phyloP scores from a whole-genome alignment of 2,329 filamentous ascomycete genomes.

The Colletotrichum sp. region DNA sequence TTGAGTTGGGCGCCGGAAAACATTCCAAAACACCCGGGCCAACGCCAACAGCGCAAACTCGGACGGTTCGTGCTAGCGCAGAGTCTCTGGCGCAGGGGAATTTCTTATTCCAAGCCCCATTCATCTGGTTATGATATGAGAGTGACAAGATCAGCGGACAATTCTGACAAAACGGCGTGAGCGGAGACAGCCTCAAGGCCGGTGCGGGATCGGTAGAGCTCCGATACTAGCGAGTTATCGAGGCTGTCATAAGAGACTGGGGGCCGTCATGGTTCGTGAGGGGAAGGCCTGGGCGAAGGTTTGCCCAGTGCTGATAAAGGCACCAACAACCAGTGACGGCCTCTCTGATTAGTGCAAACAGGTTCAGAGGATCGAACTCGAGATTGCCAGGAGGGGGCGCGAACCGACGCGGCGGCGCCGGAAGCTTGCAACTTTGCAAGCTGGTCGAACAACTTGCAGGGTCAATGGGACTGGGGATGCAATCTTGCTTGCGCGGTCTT shows the following conservation, averaged over 20 bases:
- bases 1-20: not conserved
- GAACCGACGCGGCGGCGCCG: slow-evolving; percentile 17
- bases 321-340: not conserved
- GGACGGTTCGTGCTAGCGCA: not conserved
- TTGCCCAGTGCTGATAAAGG: not conserved
- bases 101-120: not conserved
- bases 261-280: slow-evolving; percentile 11
- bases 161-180: not conserved
- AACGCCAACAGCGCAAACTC: not conserved
- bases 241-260: not conserved
- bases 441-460: not conserved
- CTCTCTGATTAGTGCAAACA: slow-evolving; percentile 3
- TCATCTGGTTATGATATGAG: not conserved
- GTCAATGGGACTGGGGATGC: slow-evolving; percentile 3
- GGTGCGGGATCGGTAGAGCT: not conserved
- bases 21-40: slow-evolving; percentile 4
- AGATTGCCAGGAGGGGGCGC: slow-evolving; percentile 15
- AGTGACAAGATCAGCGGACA: not conserved
- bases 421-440: slow-evolving; percentile 8
- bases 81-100: not conserved
- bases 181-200: not conserved
- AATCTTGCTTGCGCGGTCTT: slow-evolving; percentile 12
- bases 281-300: not conserved
- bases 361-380: not conserved
- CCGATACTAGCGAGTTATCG: not conserved